Percentiles rank a stretch among this genome's conserved stretches.
These are phyloP conservation scores for Rubia peregrina DNA, from an alignment of 305 asterid species.

Conservation along the genomic window DNA sequence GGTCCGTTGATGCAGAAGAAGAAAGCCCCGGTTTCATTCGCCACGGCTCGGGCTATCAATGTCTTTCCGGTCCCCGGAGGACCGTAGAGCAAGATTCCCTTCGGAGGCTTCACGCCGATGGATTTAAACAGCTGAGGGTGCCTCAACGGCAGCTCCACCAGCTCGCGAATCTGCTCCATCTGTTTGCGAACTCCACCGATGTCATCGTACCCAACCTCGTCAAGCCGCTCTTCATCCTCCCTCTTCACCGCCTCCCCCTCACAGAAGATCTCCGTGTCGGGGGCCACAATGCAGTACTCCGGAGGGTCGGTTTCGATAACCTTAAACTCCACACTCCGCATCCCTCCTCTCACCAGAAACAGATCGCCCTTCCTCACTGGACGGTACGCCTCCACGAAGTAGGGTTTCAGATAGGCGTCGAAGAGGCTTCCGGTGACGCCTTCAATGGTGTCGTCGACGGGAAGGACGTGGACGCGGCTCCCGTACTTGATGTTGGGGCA, in stretches of 20 bases:
- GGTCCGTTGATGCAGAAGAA: slow-evolving; percentile 19
- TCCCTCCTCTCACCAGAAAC: slow-evolving; percentile 47
- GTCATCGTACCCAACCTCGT: slow-evolving; percentile 51
- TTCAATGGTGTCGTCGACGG: slow-evolving; percentile 76
- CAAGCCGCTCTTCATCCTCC: slow-evolving; percentile 45
- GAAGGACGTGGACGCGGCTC: slow-evolving; percentile 87
- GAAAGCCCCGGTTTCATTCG: slow-evolving; percentile 53
- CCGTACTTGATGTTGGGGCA: slow-evolving; percentile 91
- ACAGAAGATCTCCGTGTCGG: slow-evolving; percentile 49
- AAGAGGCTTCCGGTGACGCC: slow-evolving; percentile 84
- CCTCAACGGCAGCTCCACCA: slow-evolving; percentile 37
- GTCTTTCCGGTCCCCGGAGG: slow-evolving; percentile 62
- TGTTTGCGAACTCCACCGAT: slow-evolving; percentile 53
- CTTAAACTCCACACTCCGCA: slow-evolving; percentile 48
- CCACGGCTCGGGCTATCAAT: slow-evolving; percentile 50
- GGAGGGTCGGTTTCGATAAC: slow-evolving; percentile 44
- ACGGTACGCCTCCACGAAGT: slow-evolving; percentile 42
- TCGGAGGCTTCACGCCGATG: slow-evolving; percentile 90
- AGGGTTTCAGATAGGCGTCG: slow-evolving; percentile 68
- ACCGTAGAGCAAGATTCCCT: slow-evolving; percentile 67
- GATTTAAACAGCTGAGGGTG: slow-evolving; percentile 36
- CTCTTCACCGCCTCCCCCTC: slow-evolving; percentile 46
- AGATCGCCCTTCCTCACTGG: slow-evolving; percentile 44
- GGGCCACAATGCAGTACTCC: slow-evolving; percentile 50
- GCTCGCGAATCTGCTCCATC: slow-evolving; percentile 50